phyloP scores from a whole-genome alignment of 2,329 filamentous ascomycete genomes.

The Nannizziopsis arthrosporioides region DNA sequence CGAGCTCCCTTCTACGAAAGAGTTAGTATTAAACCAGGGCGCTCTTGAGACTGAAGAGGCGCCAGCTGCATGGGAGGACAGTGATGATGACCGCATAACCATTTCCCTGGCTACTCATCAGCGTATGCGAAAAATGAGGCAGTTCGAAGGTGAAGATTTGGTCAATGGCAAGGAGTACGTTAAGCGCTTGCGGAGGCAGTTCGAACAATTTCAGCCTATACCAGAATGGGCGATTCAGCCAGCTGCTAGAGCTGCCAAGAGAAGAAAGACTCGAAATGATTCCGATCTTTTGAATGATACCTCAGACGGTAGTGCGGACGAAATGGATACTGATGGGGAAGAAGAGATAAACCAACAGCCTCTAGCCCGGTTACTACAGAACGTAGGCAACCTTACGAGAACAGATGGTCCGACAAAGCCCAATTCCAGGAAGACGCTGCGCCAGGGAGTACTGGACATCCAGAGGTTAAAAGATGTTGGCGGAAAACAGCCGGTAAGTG shows the following conservation, averaged over 20 bases:
- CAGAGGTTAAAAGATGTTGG: slow-evolving; percentile 79
- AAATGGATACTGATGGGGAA: slow-evolving; percentile 48
- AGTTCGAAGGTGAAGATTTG: slow-evolving; percentile 71
- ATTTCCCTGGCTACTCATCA: slow-evolving; percentile 69
- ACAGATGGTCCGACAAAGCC: slow-evolving; percentile 36
- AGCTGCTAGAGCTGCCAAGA: slow-evolving; percentile 36
- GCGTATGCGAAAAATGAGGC: slow-evolving; percentile 69
- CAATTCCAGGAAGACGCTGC: slow-evolving; percentile 57
- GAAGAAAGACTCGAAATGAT: slow-evolving; percentile 28
- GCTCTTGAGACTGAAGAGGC: not conserved
- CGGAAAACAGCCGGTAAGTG: slow-evolving; percentile 54
- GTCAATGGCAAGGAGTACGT: slow-evolving; percentile 80
- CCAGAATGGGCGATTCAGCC: slow-evolving; percentile 50
- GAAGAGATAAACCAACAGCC: slow-evolving; percentile 58
- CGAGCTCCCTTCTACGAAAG: slow-evolving; percentile 28
- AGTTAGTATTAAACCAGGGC: slow-evolving; percentile 11
- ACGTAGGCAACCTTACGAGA: slow-evolving; percentile 54
- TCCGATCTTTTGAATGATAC: slow-evolving; percentile 16
- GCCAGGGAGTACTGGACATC: slow-evolving; percentile 81
- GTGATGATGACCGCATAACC: slow-evolving; percentile 78
- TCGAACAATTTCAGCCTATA: slow-evolving; percentile 47
- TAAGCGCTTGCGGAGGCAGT: slow-evolving; percentile 67
- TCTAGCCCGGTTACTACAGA: slow-evolving; percentile 66
- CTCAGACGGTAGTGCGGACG: slow-evolving; percentile 40
- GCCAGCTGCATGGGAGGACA: slow-evolving; percentile 64